These are phyloP conservation scores for Ustilago crameri DNA, from an alignment of 1,284 basidiomycete species.

Conservation along the genomic window DNA sequence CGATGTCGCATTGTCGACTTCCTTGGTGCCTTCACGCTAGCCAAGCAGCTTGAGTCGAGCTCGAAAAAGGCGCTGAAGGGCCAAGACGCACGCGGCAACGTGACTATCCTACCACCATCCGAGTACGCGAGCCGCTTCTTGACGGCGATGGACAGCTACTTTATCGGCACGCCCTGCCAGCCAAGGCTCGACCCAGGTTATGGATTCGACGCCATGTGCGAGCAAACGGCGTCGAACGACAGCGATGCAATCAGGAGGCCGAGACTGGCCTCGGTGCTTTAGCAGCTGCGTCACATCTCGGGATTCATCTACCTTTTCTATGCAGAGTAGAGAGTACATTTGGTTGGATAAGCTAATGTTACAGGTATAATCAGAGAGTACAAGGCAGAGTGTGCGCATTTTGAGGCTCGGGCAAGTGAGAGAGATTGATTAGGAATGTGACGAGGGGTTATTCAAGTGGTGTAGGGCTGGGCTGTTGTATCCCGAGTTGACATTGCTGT, in stretches of 20 bases:
- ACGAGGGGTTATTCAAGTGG: conserved; percentile 1
- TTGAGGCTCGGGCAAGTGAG: too few relatives aligned
- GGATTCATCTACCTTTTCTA: not conserved
- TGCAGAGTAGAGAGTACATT: not conserved
- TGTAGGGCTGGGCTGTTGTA: conserved; percentile 12
- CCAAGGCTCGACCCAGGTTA: conserved; percentile 32
- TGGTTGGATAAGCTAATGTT: conserved; percentile 3
- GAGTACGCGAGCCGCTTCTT: conserved; percentile 60
- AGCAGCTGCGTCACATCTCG: not conserved
- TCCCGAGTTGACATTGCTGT: not conserved
- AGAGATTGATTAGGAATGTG: conserved; percentile 4
- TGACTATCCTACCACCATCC: conserved; percentile 57
- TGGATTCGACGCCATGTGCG: conserved; percentile 41
- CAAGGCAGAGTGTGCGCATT: not conserved
- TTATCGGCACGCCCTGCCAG: conserved; percentile 52
- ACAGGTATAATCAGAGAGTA: conserved; percentile 8
- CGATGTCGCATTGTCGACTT: conserved; percentile 61
- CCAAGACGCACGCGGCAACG: conserved; percentile 55
- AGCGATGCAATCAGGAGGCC: conserved; percentile 10
- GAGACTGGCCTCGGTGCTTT: conserved; percentile 32
- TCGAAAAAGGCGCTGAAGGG: conserved; percentile 60
- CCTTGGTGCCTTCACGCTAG: conserved; percentile 60
- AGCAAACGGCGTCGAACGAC: conserved; percentile 2
- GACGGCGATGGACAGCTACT: conserved; percentile 53
- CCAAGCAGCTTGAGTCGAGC: conserved; percentile 59